Percentiles rank a stretch among this genome's conserved stretches.
Evolutionary conservation across 2,329 filamentous ascomycete genomes (phyloP).

Genomic region (Sclerotinia trifoliorum): DNA sequence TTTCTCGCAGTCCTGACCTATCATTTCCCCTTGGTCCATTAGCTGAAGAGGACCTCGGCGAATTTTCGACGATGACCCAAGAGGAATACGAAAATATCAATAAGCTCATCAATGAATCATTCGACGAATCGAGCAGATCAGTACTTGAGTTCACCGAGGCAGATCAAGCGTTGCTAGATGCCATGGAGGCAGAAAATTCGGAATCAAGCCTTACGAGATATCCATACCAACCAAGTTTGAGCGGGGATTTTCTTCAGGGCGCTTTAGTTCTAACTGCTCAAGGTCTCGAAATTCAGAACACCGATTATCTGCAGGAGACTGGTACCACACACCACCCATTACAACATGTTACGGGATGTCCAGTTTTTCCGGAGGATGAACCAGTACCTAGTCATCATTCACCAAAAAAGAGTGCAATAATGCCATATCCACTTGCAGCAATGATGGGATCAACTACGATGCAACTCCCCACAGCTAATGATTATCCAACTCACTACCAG

Average conservation of each 20-base stretch:
- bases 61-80: no score
- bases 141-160: background rate
- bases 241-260: accelerated
- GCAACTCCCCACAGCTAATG: accelerated
- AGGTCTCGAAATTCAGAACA: background rate
- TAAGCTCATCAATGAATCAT: no score
- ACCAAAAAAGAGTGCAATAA: background rate
- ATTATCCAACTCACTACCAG: background rate
- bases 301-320: background rate
- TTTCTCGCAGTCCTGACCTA: background rate
- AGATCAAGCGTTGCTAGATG: background rate
- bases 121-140: no score
- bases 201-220: background rate
- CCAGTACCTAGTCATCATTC: no score
- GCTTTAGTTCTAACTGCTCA: background rate
- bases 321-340: background rate
- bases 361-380: background rate
- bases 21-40: background rate
- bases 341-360: background rate
- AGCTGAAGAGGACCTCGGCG: no score
- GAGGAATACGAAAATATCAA: background rate
- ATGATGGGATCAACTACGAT: background rate
- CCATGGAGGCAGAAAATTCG: background rate
- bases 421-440: background rate
- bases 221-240: background rate